Conservation (phyloP, 2,329 filamentous ascomycete species). For the Botrytis medusae region DNA sequence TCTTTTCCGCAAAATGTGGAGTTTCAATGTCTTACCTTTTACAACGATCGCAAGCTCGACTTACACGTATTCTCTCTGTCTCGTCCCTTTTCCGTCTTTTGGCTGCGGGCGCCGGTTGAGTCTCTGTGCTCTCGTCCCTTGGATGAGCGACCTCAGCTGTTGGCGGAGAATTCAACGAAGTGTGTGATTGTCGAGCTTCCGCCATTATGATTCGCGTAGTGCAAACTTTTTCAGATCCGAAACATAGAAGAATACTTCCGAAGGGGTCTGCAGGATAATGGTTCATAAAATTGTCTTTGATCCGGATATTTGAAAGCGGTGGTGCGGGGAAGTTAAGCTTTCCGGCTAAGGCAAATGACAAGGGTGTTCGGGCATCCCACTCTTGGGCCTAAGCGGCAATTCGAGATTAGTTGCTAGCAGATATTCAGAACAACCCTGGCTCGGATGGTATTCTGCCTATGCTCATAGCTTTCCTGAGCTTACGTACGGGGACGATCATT, state of each 20-base stretch:
- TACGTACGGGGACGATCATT: background rate
- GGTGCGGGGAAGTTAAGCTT: conserved; percentile 7
- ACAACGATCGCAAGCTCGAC: conserved; percentile 49
- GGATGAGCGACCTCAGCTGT: background rate
- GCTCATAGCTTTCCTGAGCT: background rate
- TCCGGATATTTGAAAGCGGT: conserved; percentile 6
- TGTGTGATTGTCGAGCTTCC: background rate
- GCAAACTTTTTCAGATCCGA: background rate
- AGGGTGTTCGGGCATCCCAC: background rate
- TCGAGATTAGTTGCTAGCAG: background rate
- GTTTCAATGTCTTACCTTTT: conserved; percentile 43
- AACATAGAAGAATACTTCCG: conserved; percentile 2
- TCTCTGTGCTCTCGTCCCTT: background rate
- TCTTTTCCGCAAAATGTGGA: background rate
- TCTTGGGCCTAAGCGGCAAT: background rate
- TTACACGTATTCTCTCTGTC: conserved; percentile 41
- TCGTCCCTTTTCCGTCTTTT: conserved; percentile 30
- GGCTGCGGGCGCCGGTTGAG: background rate
- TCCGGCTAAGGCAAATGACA: background rate
- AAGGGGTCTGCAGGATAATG: background rate
- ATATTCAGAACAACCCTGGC: background rate
- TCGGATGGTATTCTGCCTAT: background rate
- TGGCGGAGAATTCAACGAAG: background rate
- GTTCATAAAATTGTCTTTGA: background rate
- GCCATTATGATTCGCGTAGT: background rate